Evolutionary conservation across 129 eudicot species (phyloP).

Genomic region (Chrysanthemum seticuspe): DNA sequence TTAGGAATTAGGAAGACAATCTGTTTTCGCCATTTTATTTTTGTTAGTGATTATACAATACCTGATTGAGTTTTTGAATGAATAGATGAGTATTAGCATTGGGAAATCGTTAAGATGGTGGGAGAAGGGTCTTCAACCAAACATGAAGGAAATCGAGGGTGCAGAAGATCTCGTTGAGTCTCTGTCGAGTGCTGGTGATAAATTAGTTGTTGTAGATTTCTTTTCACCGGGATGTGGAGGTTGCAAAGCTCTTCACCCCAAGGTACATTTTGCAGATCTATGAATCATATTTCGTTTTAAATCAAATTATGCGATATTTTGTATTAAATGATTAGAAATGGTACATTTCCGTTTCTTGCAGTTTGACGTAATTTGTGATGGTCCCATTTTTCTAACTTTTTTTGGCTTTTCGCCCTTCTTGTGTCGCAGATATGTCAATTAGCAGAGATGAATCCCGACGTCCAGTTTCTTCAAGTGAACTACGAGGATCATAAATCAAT

Average conservation of each 20-base stretch:
- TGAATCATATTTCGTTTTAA: no score
- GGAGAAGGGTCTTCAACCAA: constrained; percentile 68
- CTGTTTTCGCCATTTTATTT: neutral
- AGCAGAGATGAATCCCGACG: constrained; percentile 83
- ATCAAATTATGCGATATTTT: neutral
- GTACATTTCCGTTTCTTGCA: neutral
- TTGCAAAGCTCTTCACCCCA: constrained; percentile 87
- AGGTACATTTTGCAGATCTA: constrained; percentile 31
- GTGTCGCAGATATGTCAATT: constrained; percentile 67
- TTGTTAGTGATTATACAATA: no score
- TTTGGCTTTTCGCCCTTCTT: neutral
- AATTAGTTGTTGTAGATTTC: constrained; percentile 68
- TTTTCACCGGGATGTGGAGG: constrained; percentile 90
- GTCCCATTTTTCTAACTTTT: neutral
- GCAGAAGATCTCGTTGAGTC: constrained; percentile 75
- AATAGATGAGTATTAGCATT: constrained; percentile 53
- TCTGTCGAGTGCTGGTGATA: constrained; percentile 57
- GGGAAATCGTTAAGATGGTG: constrained; percentile 71
- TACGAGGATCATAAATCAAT: constrained; percentile 77
- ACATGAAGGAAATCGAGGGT: constrained; percentile 64
- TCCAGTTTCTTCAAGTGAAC: constrained; percentile 69
- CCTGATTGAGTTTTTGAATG: no score
- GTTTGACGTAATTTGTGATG: neutral
- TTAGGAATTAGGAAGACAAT: neutral
- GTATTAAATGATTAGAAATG: neutral